Evolutionary conservation across 148 eudicot genomes (phyloP).

Genomic region (Diospyros kaki): DNA sequence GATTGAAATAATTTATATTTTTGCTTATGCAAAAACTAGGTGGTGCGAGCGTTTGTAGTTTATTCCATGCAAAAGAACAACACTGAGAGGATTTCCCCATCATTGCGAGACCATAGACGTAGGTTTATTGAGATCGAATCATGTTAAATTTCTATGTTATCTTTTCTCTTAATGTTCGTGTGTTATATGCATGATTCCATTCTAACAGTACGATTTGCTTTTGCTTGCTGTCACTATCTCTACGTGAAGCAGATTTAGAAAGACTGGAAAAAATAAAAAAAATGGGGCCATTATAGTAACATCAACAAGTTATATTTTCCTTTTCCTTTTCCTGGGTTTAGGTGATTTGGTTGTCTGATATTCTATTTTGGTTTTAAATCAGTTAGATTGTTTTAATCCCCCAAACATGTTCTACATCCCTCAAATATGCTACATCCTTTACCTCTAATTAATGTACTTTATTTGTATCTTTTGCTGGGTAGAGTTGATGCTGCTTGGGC

Average conservation of each 20-base stretch:
- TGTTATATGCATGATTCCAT: no score
- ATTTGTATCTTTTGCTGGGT: conserved; percentile 11
- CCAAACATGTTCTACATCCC: neutral
- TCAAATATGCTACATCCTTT: neutral
- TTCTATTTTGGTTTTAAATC: neutral
- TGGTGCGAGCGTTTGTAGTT: no score
- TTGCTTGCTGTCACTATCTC: neutral
- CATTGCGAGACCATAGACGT: no score
- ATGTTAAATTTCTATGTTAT: no score
- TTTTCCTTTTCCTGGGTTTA: no score
- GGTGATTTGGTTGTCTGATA: neutral
- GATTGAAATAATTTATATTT: no score
- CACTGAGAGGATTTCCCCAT: no score
- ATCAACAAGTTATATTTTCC: neutral
- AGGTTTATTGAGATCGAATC: no score
- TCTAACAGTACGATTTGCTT: no score
- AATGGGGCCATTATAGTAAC: conserved; percentile 7
- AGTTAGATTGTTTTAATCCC: neutral
- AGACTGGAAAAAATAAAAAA: neutral
- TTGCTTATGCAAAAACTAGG: no score
- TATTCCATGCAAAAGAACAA: no score
- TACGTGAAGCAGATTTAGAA: neutral
- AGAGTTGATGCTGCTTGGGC: conserved; percentile 97
- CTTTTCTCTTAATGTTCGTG: no score
- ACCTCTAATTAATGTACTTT: neutral